Base-by-base conservation (phyloP, 176 grass and related monocot species). In the Phragmites australis region DNA sequence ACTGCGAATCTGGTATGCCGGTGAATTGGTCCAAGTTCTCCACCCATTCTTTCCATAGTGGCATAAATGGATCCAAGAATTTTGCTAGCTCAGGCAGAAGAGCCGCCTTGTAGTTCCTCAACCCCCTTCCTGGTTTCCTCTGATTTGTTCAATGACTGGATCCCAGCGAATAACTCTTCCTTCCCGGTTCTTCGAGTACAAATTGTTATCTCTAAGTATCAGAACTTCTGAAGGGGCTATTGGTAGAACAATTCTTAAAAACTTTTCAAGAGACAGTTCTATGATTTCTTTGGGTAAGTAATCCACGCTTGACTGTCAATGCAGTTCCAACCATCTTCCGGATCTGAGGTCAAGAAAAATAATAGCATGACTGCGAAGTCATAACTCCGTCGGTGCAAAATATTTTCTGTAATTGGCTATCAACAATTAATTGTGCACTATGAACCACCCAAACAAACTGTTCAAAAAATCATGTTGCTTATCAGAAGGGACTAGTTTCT, bases 321-420 rank as follows among this genome's bases (percentile, higher is more conserved):
- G 96, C 84, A 45, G 96, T 91, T 73, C 93, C 87, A 68, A 99
- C 88, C 93, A 99, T 99, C 85, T 99, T 99, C 50, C 88, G 79
- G 74, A 95, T 93, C 96, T 99, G 56, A 73, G 31, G 37, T 86
- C 34, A 80, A 81, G 67, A 86, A 54, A 87, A 74, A 65, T 25
- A 85, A 81, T 0, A 53, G 2, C 17, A 53, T 19, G 15, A 70
- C 17, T 55, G 15, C 6, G 14, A 70, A 79, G 0, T 43, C n/a
- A 43, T 18, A 48, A 17, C 9, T 42, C 0, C 8, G 73, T 19
- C 34, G 8, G 50, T 34, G 21, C 77, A 27, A 41, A 81, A 55
- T 40, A 71, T 37, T 80, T 67, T 39, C n/a, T 54, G 9, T 50
- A 58, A 48, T 59, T 88, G 22, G 1, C 23, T 32, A 84, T 40